Evolutionary conservation across 306 rosid species (phyloP), one percentile per base, ranked within the genome.

Genomic region (Delonix regia): DNA sequence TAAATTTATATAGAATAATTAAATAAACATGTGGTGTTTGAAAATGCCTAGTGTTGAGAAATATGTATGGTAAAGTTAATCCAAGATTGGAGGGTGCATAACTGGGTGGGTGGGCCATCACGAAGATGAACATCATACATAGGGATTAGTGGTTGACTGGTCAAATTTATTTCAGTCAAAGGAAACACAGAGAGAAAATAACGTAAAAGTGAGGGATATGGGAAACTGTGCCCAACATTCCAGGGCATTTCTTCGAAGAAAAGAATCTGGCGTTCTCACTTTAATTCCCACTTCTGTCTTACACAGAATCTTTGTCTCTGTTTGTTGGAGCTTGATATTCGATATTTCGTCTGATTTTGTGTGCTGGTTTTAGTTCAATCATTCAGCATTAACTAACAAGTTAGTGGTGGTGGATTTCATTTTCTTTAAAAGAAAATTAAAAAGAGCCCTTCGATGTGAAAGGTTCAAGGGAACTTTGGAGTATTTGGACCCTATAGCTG

Each of bases 71-170:
- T 6, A 39, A 34, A 63, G 52, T 59, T 63, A 60, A 77, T 22
- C 28, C 83, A 34, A 68, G 39, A 78, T 71, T 28, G 42, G 22
- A 24, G 66, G 75, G 77, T 45, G 44, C 42, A 61, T 22, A 44
- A 41, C 27, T 74, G 14, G 27, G 80, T 38, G 75, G 83, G 91
- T 36, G 85, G 71, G 52, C 34, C 52, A 53, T 42, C 24, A 85
- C 67, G 83, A 47, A 21, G 12, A 57, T 18, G 69, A 70, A 83
- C 69, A 80, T 73, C 70, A 14, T 72, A 27, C 70, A 14, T 72
- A 27, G 80, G 75, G 80, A 64, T 81, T 42, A 64, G 82, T 69
- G 27, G 87, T 90, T 86, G 94, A 92, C 91, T 51, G 81, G 97
- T 92, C 91, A 92, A 92, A 78, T 4, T 53, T 36, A 59, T 76